phyloP scores from a whole-genome alignment of 1,139 yeast genomes.

The Wickerhamiella infanticola region DNA sequence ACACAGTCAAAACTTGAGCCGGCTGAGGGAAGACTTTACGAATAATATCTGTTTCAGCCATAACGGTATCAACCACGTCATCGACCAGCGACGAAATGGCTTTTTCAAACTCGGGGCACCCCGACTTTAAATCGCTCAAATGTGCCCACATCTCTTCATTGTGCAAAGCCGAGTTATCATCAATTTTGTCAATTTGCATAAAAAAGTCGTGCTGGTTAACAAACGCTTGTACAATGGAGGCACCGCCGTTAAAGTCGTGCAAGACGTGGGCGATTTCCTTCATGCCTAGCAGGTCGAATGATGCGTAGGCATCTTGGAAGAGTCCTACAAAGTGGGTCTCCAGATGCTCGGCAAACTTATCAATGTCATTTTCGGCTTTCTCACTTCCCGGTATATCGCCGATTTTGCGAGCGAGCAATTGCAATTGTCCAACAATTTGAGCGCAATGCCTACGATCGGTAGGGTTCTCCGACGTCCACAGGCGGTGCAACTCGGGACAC shows the following conservation, averaged over 20 bases:
- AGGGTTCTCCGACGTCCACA: slow-evolving; percentile 24
- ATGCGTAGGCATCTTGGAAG: slow-evolving; percentile 29
- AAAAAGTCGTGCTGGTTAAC: slow-evolving; percentile 69
- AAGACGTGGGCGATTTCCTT: slow-evolving; percentile 66
- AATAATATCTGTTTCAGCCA: slow-evolving; percentile 59
- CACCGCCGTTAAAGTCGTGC: slow-evolving; percentile 72
- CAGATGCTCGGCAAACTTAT: slow-evolving; percentile 59
- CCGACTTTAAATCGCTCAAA: slow-evolving; percentile 33
- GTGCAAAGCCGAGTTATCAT: slow-evolving; percentile 23
- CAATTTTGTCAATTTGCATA: slow-evolving; percentile 34
- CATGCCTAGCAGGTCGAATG: slow-evolving; percentile 56
- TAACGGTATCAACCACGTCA: slow-evolving; percentile 34
- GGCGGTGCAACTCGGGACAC: slow-evolving; percentile 36
- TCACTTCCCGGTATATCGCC: slow-evolving; percentile 25
- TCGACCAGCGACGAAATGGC: slow-evolving; percentile 27
- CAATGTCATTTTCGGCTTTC: slow-evolving; percentile 39
- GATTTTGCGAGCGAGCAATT: slow-evolving; percentile 44
- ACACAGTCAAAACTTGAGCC: slow-evolving; percentile 49
- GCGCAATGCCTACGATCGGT: slow-evolving; percentile 55
- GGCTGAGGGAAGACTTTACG: slow-evolving; percentile 56
- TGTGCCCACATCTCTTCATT: slow-evolving; percentile 31
- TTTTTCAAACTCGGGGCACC: slow-evolving; percentile 27
- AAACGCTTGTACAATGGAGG: slow-evolving; percentile 66
- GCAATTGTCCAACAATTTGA: slow-evolving; percentile 47
- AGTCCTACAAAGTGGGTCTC: slow-evolving; percentile 38